Percentiles rank a stretch among this genome's conserved stretches.
Evolutionary conservation across 306 rosid genomes (phyloP).

Genomic region (Datisca glomerata): DNA sequence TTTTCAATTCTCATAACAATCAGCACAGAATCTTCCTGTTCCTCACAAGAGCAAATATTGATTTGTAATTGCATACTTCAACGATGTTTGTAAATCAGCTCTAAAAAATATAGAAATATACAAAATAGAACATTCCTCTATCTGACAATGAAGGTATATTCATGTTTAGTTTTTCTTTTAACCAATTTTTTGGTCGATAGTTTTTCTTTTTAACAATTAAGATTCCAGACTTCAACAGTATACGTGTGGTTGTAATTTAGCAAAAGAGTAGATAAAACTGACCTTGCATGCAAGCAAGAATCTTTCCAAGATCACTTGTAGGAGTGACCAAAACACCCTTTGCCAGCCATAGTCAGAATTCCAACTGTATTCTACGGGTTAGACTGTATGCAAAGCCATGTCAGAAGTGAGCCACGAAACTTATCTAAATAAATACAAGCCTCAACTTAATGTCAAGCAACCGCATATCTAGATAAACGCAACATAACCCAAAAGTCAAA

Average conservation of each 20-base stretch:
- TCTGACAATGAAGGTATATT: too few relatives aligned
- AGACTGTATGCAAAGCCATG: slow-evolving; percentile 33
- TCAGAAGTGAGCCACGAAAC: not conserved
- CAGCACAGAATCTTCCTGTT: not conserved
- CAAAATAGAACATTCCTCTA: slow-evolving; percentile 1
- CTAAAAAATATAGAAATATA: not conserved
- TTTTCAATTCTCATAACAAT: not conserved
- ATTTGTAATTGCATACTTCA: too few relatives aligned
- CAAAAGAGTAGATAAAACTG: slow-evolving; percentile 10
- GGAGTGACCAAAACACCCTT: slow-evolving; percentile 92
- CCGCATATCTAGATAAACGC: not conserved
- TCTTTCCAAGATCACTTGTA: slow-evolving; percentile 87
- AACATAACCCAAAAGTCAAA: not conserved
- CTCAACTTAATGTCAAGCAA: not conserved
- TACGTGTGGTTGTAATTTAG: too few relatives aligned
- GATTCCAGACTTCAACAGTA: too few relatives aligned
- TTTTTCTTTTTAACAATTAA: too few relatives aligned
- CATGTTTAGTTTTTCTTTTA: too few relatives aligned
- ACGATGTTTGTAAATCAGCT: too few relatives aligned
- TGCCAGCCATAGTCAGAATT: slow-evolving; percentile 89
- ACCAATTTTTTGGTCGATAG: too few relatives aligned
- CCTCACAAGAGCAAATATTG: too few relatives aligned
- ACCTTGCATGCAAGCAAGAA: slow-evolving; percentile 92
- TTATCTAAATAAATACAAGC: not conserved
- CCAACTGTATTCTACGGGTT: slow-evolving; percentile 95